phyloP scores from a whole-genome alignment of 2,329 filamentous ascomycete species.

The Lomentospora prolificans region DNA sequence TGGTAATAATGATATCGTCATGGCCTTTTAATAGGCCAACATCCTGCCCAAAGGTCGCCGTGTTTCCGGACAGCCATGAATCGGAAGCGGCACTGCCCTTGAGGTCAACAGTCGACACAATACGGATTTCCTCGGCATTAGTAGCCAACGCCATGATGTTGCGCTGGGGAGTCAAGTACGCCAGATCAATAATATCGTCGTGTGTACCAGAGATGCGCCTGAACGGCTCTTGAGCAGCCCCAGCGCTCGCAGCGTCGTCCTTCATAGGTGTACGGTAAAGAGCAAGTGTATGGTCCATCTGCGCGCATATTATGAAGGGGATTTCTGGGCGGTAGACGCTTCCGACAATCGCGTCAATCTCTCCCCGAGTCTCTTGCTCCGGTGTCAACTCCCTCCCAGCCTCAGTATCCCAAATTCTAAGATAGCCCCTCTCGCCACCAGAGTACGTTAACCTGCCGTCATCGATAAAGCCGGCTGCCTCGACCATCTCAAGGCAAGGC shows the following conservation, averaged over 20 bases:
- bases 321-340: constrained; percentile 57
- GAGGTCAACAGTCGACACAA: constrained; percentile 59
- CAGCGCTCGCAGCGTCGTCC: constrained; percentile 19
- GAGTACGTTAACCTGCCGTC: constrained; percentile 67
- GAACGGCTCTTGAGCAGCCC: constrained; percentile 37
- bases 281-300: constrained; percentile 80
- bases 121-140: constrained; percentile 85
- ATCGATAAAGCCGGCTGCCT: constrained; percentile 70
- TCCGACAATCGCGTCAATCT: constrained; percentile 60
- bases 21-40: constrained; percentile 80
- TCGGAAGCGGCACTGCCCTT: constrained; percentile 16
- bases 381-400: constrained; percentile 69
- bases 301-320: constrained; percentile 67
- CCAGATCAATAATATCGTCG: constrained; percentile 93
- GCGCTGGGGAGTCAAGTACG: constrained; percentile 70
- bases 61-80: constrained; percentile 15
- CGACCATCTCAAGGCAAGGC: constrained; percentile 76
- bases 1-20: constrained; percentile 87
- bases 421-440: constrained; percentile 70
- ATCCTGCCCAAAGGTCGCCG: constrained; percentile 78
- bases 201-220: constrained; percentile 89
- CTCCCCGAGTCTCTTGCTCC: constrained; percentile 53
- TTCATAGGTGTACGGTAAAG: constrained; percentile 49
- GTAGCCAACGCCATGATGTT: constrained; percentile 84
- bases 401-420: constrained; percentile 76